Evolutionary conservation across 2,329 filamentous ascomycete genomes (phyloP), one percentile per base, ranked within the genome.

Genomic region (Curvularia eragrostidis): DNA sequence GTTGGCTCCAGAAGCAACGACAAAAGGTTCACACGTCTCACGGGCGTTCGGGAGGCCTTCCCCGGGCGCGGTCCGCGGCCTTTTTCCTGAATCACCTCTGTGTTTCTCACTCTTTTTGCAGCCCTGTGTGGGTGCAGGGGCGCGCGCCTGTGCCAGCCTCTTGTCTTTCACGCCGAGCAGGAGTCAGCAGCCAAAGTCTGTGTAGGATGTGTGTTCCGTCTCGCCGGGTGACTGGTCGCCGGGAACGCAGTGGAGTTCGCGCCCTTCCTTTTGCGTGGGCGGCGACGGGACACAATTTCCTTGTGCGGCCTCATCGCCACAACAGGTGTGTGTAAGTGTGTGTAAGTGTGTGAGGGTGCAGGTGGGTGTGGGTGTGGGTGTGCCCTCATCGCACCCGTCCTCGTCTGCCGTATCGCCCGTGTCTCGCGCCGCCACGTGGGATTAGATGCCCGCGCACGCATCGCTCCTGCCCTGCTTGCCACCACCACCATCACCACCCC

Each of bases 151-250:
- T 41, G 19, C 38, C 21, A 41, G 38, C 38, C 9, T 13, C 19
- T 21, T 13, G 19, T 13, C 38, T 23, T 9, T 19, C 15, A 15
- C 12, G 3, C 13, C 3, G 1, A 8, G 1, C 10, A 41, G 10
- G 18, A 41, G 19, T 34, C 30, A 34, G 30, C n/a, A n/a, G n/a
- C n/a, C n/a, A n/a, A n/a, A n/a, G n/a, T n/a, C n/a, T n/a, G n/a
- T n/a, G n/a, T n/a, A 34, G 10, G 30, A 18, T 32, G 28, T 34
- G 10, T 30, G 24, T 56, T 49, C 59, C 58, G 47, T 53, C 43
- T 61, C 58, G 64, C 70, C 71, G 62, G 69, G 61, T 65, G 66
- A 72, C 72, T 65, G 70, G 70, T 69, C 59, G 61, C 66, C 69
- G 72, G 72, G 67, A 73, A 58, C 57, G 49, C 55, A 47, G 49